Conservation (phyloP, 805 yeast species). For the Starmerella powellii region DNA sequence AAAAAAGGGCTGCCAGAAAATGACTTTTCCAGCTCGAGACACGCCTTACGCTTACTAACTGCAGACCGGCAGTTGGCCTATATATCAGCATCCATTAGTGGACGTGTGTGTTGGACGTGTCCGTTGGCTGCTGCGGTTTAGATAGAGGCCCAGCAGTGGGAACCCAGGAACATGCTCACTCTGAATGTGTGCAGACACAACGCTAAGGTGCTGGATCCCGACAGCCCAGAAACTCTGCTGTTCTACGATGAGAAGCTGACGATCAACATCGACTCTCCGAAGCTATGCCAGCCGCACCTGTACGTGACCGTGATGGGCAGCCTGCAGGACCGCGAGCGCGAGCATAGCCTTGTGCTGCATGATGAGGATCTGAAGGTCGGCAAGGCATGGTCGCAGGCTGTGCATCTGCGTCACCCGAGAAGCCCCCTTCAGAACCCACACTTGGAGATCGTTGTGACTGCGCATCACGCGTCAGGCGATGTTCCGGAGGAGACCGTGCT, state of each 20-base stretch:
- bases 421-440: slow-evolving; percentile 19
- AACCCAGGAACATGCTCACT: too few relatives aligned
- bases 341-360: slow-evolving; percentile 15
- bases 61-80: background rate
- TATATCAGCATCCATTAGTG: too few relatives aligned
- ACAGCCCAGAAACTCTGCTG: background rate
- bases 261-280: slow-evolving; percentile 4
- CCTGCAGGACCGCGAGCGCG: slow-evolving; percentile 10
- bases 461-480: slow-evolving; percentile 3
- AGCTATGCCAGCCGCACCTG: slow-evolving; percentile 14
- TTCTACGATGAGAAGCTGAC: slow-evolving; percentile 18
- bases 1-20: too few relatives aligned
- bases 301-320: slow-evolving; percentile 15
- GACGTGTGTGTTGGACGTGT: too few relatives aligned
- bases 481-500: background rate
- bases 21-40: too few relatives aligned
- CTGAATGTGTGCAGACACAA: slow-evolving; percentile 12
- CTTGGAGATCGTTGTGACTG: slow-evolving; percentile 17
- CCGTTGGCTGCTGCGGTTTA: too few relatives aligned
- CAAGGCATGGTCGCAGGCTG: slow-evolving; percentile 1
- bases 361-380: slow-evolving; percentile 12
- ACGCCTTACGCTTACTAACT: background rate
- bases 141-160: too few relatives aligned
- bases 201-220: slow-evolving; percentile 6
- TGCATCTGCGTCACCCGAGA: slow-evolving; percentile 20